These are phyloP conservation scores for Setomelanomma holmii DNA, from an alignment of 2,329 filamentous ascomycete genomes.

Conservation along the genomic window DNA sequence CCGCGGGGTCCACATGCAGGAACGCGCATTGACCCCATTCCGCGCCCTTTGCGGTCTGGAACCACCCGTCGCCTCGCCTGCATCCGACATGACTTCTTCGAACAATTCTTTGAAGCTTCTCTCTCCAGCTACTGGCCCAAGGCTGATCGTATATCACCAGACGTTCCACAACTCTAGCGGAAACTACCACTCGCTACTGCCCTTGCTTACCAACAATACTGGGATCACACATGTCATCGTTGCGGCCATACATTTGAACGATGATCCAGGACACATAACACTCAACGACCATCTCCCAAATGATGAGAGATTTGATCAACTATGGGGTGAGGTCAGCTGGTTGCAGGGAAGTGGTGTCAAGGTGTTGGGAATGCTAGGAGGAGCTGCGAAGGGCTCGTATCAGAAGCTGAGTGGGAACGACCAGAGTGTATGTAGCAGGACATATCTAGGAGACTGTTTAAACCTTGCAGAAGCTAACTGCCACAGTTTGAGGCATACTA, in stretches of 20 bases:
- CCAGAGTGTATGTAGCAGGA: constrained; percentile 31
- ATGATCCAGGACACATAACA: constrained; percentile 69
- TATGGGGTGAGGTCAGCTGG: constrained; percentile 80
- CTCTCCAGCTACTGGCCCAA: constrained; percentile 44
- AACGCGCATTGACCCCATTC: not conserved
- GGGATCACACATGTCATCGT: constrained; percentile 83
- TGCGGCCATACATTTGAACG: constrained; percentile 84
- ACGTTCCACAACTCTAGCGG: constrained; percentile 65
- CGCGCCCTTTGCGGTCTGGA: too few species aligned
- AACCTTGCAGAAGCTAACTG: not conserved
- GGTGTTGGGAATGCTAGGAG: constrained; percentile 86
- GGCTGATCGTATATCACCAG: constrained; percentile 68
- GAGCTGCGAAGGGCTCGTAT: constrained; percentile 79
- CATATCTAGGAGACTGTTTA: not conserved
- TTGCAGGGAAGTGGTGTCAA: constrained; percentile 78
- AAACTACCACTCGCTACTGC: constrained; percentile 67
- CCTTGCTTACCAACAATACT: constrained; percentile 65
- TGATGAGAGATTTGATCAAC: constrained; percentile 69
- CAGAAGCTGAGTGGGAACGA: constrained; percentile 52
- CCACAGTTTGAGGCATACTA: constrained; percentile 76
- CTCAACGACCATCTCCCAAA: constrained; percentile 80
- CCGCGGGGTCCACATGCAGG: not conserved
- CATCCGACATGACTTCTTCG: constrained; percentile 40
- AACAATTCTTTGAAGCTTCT: constrained; percentile 44
- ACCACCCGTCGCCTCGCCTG: too few species aligned